Evolutionary conservation across 768 basidiomycete species (phyloP), one percentile per base, ranked within the genome.

Genomic region (Leccinum arenicola): DNA sequence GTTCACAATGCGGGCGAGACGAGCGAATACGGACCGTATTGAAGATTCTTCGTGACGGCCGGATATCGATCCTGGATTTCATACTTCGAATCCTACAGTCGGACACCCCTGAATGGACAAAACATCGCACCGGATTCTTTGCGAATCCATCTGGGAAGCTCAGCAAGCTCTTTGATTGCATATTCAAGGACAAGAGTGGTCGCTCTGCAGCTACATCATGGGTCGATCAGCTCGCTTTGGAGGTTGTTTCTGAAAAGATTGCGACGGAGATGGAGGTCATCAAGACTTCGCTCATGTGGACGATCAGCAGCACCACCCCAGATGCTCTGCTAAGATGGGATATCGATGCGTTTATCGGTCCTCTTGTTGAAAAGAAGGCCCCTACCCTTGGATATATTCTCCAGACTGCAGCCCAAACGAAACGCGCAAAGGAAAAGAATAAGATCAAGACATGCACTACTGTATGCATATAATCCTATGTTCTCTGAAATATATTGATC

Each of bases 351-450:
- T 8, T 45, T 45, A 45, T 45, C 25, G 25, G 25, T 25, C 25
- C 25, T 25, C 25, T 25, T 25, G 25, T 25, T 25, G 25, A 25
- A 25, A 25, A 25, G 25, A 25, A 25, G 25, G 25, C 25, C 25
- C 25, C 25, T 9, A 45, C 19, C n/a, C 43, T 49, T 21, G 48
- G 48, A 35, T 19, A 21, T 10, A 1, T 56, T 56, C 43, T 45
- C 27, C 25, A 29, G 31, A 10, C n/a, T 19, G 19, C 43, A 5
- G n/a, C 43, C 8, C 48, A 57, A 12, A 57, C 23, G n/a, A 51
- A 40, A 29, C 48, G 40, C 19, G 50, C 56, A 29, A 57, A 36
- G 35, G 48, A 51, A 27, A 50, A 57, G 10, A 57, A 57, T 27
- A 57, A 23, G 11, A 43, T 57, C 23, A 57, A 57, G 38, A 27